A percentile compares a stretch with the other conserved stretches of the same genome.
phyloP scores from a whole-genome alignment of 2,329 filamentous ascomycete species.

The Lasiodiplodia citricola region DNA sequence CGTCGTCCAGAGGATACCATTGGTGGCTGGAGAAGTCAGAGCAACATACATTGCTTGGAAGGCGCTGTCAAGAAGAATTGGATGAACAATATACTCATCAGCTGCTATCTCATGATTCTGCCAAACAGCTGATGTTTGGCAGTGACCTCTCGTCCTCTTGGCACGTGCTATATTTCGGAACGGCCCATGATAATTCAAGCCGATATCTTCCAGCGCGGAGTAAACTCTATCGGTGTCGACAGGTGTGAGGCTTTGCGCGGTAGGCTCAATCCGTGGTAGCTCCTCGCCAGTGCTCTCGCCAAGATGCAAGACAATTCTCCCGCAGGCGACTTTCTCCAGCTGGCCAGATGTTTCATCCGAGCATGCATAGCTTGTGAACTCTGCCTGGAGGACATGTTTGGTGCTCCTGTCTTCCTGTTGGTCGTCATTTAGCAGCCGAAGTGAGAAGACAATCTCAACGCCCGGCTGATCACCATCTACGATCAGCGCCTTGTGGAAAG shows the following conservation, averaged over 20 bases:
- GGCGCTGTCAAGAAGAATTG: constrained; percentile 38
- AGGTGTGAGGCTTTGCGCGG: not conserved
- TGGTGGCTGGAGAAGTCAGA: constrained; percentile 35
- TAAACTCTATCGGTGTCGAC: constrained; percentile 31
- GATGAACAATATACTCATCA: constrained; percentile 31
- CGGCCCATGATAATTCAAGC: constrained; percentile 32
- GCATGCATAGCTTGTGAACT: not conserved
- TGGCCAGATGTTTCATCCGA: not conserved
- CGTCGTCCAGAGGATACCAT: constrained; percentile 35
- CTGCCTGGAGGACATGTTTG: not conserved
- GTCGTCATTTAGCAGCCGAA: not conserved
- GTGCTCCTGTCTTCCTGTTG: not conserved
- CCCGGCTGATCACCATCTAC: constrained; percentile 26
- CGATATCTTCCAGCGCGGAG: constrained; percentile 29
- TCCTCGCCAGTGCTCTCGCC: constrained; percentile 1
- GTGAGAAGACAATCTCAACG: constrained; percentile 17
- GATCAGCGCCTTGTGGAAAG: constrained; percentile 28
- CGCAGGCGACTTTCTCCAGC: not conserved
- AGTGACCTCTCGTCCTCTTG: constrained; percentile 26
- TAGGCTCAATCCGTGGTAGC: not conserved
- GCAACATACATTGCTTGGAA: constrained; percentile 41
- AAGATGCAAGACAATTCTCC: constrained; percentile 21
- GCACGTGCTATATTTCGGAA: constrained; percentile 19
- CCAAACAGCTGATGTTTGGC: constrained; percentile 10
- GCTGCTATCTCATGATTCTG: not conserved